Conservation (phyloP, 2,329 filamentous ascomycete genomes). For the Colletotrichum sublineola region DNA sequence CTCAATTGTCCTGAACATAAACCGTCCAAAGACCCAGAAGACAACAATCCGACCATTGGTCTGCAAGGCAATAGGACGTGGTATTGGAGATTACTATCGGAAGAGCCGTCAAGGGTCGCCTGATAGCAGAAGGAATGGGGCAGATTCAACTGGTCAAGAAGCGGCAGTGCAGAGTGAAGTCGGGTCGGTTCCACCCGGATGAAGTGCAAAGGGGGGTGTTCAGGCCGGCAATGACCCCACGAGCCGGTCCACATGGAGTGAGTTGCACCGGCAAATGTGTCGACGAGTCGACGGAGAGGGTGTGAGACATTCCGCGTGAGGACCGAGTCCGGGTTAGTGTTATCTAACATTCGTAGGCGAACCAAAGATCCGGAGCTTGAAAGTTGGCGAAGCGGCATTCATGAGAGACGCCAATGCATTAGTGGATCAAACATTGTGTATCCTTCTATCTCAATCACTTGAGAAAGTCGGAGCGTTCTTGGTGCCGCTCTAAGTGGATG, state of each 20-base stretch:
- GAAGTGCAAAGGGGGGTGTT: constrained; percentile 23
- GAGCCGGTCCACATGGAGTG: constrained; percentile 28
- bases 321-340: not conserved
- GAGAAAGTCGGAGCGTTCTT: not conserved
- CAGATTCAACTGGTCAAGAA: not conserved
- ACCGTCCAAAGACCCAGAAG: not conserved
- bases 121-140: not conserved
- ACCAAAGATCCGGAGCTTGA: constrained; percentile 14
- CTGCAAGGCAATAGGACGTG: not conserved
- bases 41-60: not conserved
- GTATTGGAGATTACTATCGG: not conserved
- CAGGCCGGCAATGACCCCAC: constrained; percentile 19
- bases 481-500: not conserved
- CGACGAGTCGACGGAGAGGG: constrained; percentile 9
- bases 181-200: constrained; percentile 25
- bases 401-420: not conserved
- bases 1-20: not conserved
- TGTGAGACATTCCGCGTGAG: constrained; percentile 27
- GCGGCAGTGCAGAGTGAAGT: not conserved
- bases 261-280: constrained; percentile 21
- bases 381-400: not conserved
- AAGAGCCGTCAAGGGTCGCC: not conserved
- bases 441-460: no score
- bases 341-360: constrained; percentile 11
- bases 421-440: not conserved